A percentile compares a stretch with the other conserved stretches of the same genome.
These are phyloP conservation scores for Blastosporella zonata DNA, from an alignment of 1,284 basidiomycete species.

Conservation along the genomic window DNA sequence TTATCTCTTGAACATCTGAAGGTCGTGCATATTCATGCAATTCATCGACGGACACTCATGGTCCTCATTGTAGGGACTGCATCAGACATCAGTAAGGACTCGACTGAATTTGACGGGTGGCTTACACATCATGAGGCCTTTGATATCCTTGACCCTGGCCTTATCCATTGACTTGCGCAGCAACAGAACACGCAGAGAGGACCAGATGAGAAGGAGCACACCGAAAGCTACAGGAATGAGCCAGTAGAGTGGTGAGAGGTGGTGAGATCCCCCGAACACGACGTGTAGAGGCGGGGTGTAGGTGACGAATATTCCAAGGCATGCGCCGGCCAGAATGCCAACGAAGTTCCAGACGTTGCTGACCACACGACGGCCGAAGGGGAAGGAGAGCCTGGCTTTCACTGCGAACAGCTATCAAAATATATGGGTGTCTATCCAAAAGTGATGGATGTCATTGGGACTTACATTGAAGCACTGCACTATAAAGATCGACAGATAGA, in stretches of 20 bases:
- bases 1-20: not conserved
- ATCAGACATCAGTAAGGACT: constrained; percentile 8
- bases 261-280: constrained; percentile 61
- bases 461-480: constrained; percentile 67
- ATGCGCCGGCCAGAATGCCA: constrained; percentile 61
- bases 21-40: not conserved
- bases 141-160: constrained; percentile 60
- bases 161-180: constrained; percentile 54
- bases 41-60: constrained; percentile 48
- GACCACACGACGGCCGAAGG: constrained; percentile 56
- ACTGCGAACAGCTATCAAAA: constrained; percentile 56
- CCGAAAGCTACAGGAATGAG: constrained; percentile 64
- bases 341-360: constrained; percentile 64
- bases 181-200: constrained; percentile 54
- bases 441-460: not conserved
- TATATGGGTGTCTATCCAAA: not conserved
- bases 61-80: constrained; percentile 66
- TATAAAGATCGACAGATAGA: constrained; percentile 67
- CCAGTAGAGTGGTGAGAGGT: constrained; percentile 64
- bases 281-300: constrained; percentile 68
- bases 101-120: constrained; percentile 14
- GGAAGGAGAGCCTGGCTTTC: constrained; percentile 60
- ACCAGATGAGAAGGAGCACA: constrained; percentile 55
- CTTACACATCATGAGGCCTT: constrained; percentile 68
- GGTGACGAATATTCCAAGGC: constrained; percentile 63